Conservation (phyloP, 352 stramenopile species). For the Bremia lactucae region DNA sequence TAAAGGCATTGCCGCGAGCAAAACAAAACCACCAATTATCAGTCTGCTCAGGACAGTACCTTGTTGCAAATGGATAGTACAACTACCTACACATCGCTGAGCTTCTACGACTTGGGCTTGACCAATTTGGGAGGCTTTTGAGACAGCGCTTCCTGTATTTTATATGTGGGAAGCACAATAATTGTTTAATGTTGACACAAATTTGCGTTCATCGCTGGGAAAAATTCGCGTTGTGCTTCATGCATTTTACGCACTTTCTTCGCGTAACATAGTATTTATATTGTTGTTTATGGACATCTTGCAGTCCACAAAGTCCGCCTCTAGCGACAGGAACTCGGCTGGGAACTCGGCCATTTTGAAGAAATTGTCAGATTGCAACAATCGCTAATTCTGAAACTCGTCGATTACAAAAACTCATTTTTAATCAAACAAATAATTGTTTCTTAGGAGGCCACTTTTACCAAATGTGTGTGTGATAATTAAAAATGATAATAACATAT, state of each 20-base stretch:
- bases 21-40: background rate
- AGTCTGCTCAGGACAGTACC: background rate
- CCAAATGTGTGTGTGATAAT: no score
- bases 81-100: slow-evolving; percentile 46
- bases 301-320: slow-evolving; percentile 73
- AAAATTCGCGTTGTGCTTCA: background rate
- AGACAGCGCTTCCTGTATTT: slow-evolving; percentile 16
- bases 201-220: background rate
- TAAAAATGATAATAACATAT: no score
- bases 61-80: background rate
- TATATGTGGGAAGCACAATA: background rate
- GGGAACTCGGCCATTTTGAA: slow-evolving; percentile 26
- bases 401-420: no score
- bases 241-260: slow-evolving; percentile 19
- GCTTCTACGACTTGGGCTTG: slow-evolving; percentile 59
- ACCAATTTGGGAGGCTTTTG: slow-evolving; percentile 37
- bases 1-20: no score
- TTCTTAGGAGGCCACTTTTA: no score
- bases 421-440: no score
- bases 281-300: slow-evolving; percentile 79
- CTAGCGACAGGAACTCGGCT: slow-evolving; percentile 50
- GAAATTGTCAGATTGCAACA: background rate
- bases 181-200: slow-evolving; percentile 3
- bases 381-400: no score
- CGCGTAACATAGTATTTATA: slow-evolving; percentile 51